Percentiles rank a stretch among this genome's conserved stretches.
Evolutionary conservation across 108 stramenopile genomes (phyloP).

Genomic region (Parietichytrium sp.): DNA sequence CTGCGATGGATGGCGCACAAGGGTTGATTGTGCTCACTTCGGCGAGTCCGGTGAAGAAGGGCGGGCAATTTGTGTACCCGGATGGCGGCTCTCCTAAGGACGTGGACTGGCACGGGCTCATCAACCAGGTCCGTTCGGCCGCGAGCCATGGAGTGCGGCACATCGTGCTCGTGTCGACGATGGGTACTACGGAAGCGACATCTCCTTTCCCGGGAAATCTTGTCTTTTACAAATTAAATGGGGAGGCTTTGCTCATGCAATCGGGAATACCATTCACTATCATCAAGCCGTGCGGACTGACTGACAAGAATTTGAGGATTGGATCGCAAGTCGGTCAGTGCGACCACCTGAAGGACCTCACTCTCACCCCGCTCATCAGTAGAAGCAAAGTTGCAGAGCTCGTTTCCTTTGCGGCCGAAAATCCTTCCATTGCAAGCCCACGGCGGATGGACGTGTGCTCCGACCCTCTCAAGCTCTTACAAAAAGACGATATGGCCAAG

Average conservation of each 20-base stretch:
- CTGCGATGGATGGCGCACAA: background rate
- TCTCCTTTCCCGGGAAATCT: background rate
- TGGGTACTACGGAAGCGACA: constrained; percentile 2
- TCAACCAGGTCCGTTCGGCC: background rate
- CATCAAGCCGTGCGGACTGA: constrained; percentile 21
- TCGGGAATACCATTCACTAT: background rate
- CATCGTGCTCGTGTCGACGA: background rate
- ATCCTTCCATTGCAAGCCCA: background rate
- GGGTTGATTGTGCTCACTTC: background rate
- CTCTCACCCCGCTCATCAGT: background rate
- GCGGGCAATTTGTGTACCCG: constrained; percentile 12
- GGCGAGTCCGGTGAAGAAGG: background rate
- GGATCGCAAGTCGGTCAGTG: constrained; percentile 33
- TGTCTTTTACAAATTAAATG: background rate
- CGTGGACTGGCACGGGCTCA: background rate
- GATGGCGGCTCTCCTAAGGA: background rate
- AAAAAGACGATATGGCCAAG: constrained; percentile 20
- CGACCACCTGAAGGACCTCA: constrained; percentile 9
- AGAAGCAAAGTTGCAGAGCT: background rate
- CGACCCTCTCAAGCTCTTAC: constrained; percentile 9
- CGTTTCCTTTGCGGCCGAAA: background rate
- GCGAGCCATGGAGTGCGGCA: background rate
- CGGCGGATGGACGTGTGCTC: constrained; percentile 12
- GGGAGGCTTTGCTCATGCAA: background rate
- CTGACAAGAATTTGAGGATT: background rate